Evolutionary conservation across 805 yeast species (phyloP), one percentile per base, ranked within the genome.

Genomic region (Saccharomyces eubayanus): DNA sequence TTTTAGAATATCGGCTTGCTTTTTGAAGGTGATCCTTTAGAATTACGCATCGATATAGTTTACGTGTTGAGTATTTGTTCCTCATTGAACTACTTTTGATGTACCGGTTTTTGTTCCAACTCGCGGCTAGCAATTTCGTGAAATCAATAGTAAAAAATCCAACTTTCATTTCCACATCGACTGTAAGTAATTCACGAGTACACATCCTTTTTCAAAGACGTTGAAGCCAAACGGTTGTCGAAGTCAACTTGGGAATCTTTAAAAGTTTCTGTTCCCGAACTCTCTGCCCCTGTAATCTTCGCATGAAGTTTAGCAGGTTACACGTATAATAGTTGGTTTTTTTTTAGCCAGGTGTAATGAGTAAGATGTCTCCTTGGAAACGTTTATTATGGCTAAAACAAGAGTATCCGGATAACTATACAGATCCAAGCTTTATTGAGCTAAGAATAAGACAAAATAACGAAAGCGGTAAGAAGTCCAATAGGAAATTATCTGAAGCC

Each of bases 331-430:
- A 46, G 16, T 24, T 28, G 28, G 29, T 46, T 24, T 12, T 40
- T 24, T 46, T 28, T 46, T 11, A 9, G n/a, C 28, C 16, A 45
- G 31, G 31, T 20, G 12, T 3, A 3, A 55, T 57, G 60, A 54
- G 28, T 50, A 61, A 66, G 40, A 45, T 31, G 40, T 16, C 43
- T 16, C 82, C 82, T 24, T 91, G 98, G 98, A 79, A 85, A 62
- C 87, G 94, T 63, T 79, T 90, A 41, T 77, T 92, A 11, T 94
- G 96, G 85, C 78, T 86, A 31, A 78, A 80, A 54, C 97, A 91
- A 66, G 86, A 86, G 12, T 91, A 83, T 64, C 95, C 96, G 0
- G 99, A 92, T 67, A 94, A 91, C 69, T 89, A 88, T 70, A 92
- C 96, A 1, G 95, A 90, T 65, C 71, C 73, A 1, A 78, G 90